Evolutionary conservation across 2,329 filamentous ascomycete species (phyloP).

Genomic region (Didymella exigua): DNA sequence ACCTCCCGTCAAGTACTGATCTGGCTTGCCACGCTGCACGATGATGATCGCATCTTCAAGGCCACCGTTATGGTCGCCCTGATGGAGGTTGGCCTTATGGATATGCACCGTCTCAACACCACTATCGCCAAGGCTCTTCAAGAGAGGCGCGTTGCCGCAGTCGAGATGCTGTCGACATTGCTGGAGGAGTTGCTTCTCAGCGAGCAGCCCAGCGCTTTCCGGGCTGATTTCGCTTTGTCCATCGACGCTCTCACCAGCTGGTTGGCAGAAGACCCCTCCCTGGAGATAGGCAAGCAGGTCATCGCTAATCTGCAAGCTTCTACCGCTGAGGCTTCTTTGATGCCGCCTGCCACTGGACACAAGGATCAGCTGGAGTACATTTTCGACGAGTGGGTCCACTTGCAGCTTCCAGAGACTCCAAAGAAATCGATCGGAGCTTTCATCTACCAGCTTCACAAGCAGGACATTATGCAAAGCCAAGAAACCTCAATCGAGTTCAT

Average conservation of each 20-base stretch:
- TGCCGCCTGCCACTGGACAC: conserved; percentile 64
- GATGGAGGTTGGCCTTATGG: conserved; percentile 64
- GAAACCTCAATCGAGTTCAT: conserved; percentile 82
- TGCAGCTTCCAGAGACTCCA: conserved; percentile 76
- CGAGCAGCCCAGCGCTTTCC: conserved; percentile 76
- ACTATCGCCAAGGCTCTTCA: conserved; percentile 75
- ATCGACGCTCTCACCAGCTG: conserved; percentile 81
- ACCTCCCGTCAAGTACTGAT: conserved; percentile 61
- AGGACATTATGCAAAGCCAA: conserved; percentile 71
- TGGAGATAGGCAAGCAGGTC: conserved; percentile 71
- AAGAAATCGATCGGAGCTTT: conserved; percentile 77
- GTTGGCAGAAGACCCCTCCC: conserved; percentile 73
- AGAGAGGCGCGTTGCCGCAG: conserved; percentile 70
- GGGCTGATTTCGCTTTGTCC: conserved; percentile 84
- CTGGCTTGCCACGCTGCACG: conserved; percentile 59
- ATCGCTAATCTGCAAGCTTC: conserved; percentile 69
- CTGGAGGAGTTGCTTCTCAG: conserved; percentile 79
- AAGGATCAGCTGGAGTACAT: conserved; percentile 91
- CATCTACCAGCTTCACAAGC: conserved; percentile 79
- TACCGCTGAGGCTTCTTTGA: conserved; percentile 58
- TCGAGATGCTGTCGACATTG: conserved; percentile 80
- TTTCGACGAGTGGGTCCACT: conserved; percentile 91
- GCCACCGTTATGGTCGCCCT: conserved; percentile 65
- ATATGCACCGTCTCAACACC: conserved; percentile 63
- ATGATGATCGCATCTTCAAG: conserved; percentile 66